Base-by-base conservation (phyloP, 352 stramenopile species). In the Pythium apleroticum region DNA sequence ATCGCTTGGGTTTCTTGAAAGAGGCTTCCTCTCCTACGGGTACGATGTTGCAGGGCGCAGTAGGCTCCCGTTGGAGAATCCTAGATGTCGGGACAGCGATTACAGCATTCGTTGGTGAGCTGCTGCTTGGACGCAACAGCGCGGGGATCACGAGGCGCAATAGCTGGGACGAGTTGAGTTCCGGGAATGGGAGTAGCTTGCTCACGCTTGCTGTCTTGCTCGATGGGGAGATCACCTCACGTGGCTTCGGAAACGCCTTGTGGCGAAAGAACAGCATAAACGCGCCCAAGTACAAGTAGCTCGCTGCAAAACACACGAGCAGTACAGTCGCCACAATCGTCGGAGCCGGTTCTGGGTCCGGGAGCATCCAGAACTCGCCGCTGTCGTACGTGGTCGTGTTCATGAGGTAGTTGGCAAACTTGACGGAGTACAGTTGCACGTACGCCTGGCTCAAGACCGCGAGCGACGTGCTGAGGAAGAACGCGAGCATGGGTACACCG, bases 331-430 rank as follows among this genome's bases (percentile, higher is more conserved):
- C 76, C 9, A 73, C 63, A 25, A 78, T 68, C 9, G 73, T 73
- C 1, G 75, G 75, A 0, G 31, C 63, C 7, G 61, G 43, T 15
- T 76, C 72, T 2, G 74, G 65, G 27, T 77, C 67, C 0, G 73
- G 65, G 33, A 83, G 63, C 39, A 84, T 57, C 57, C 81, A 72
- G 37, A 88, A 88, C 14, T 86, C 71, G 14, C 79, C 79, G 14
- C 73, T 68, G 49, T 88, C 76, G 17, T 77, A 72, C 9, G 37
- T 59, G 12, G 70, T 60, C 1, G 78, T 88, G 39, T 74, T 54
- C 70, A 85, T 76, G 8, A 85, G 33, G 41, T 72, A 69, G 43
- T 88, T 88, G 9, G 66, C 76, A 14, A 74, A 77, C 59, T 69
- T 52, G 1, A 63, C 72, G 0, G 78, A 76, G 37, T 75, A 68